Conservation (phyloP, 129 eudicot genomes). For the Ambrosia artemisiifolia region DNA sequence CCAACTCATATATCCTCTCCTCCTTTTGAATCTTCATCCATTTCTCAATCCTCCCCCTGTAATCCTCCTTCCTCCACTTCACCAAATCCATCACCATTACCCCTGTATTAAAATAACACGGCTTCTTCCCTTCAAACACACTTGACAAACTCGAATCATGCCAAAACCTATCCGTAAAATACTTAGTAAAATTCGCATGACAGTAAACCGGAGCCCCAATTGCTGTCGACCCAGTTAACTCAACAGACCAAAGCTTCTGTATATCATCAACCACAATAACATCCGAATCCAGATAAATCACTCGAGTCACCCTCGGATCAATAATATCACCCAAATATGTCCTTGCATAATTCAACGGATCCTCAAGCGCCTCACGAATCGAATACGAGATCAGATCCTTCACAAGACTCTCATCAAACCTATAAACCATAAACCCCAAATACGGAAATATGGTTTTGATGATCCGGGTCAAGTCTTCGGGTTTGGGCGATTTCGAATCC, state of each 20-base stretch:
- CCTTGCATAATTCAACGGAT: slow-evolving; percentile 73
- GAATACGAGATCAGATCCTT: slow-evolving; percentile 55
- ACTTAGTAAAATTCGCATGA: slow-evolving; percentile 53
- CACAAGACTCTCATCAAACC: slow-evolving; percentile 39
- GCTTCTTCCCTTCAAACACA: slow-evolving; percentile 42
- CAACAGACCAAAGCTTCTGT: slow-evolving; percentile 44
- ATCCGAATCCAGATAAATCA: slow-evolving; percentile 75
- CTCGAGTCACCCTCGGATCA: slow-evolving; percentile 51
- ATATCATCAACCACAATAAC: slow-evolving; percentile 60
- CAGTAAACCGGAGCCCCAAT: slow-evolving; percentile 86
- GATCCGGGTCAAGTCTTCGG: slow-evolving; percentile 29
- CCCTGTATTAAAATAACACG: slow-evolving; percentile 78
- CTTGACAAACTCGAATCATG: slow-evolving; percentile 29
- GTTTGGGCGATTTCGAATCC: slow-evolving; percentile 24
- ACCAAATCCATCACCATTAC: slow-evolving; percentile 79
- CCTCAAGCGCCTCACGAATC: slow-evolving; percentile 62
- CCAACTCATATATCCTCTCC: slow-evolving; percentile 69
- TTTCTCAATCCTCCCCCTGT: slow-evolving; percentile 51
- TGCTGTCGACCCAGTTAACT: slow-evolving; percentile 39
- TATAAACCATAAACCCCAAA: slow-evolving; percentile 46
- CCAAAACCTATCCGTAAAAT: slow-evolving; percentile 62
- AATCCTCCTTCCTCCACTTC: slow-evolving; percentile 62
- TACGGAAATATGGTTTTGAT: slow-evolving; percentile 51
- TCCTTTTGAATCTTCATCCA: slow-evolving; percentile 76
- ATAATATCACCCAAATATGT: slow-evolving; percentile 56